Evolutionary conservation across 495 filamentous ascomycete genomes (phyloP).

Genomic region (Annulohypoxylon moriforme): DNA sequence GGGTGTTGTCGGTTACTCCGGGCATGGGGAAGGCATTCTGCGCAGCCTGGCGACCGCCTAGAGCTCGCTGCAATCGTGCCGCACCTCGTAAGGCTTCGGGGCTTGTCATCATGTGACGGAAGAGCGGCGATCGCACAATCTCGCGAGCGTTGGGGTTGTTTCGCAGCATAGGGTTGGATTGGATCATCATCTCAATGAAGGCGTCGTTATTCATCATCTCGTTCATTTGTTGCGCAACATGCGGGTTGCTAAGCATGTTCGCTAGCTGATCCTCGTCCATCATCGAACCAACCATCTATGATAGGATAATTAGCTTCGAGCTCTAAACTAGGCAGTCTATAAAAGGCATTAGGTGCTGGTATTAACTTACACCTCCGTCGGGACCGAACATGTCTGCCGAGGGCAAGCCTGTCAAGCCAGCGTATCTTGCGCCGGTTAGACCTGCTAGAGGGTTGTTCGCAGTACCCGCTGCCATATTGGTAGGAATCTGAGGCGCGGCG

Average conservation of each 20-base stretch:
- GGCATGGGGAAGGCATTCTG: conserved; percentile 82
- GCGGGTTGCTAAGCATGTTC: conserved; percentile 86
- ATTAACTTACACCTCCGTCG: conserved; percentile 88
- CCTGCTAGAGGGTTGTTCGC: conserved; percentile 91
- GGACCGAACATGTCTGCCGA: conserved; percentile 92
- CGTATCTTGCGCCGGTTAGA: conserved; percentile 93
- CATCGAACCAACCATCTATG: conserved; percentile 90
- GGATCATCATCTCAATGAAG: conserved; percentile 92
- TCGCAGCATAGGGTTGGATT: conserved; percentile 87
- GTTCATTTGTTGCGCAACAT: conserved; percentile 84
- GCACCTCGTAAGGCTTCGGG: conserved; percentile 84
- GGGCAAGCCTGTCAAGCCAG: conserved; percentile 89
- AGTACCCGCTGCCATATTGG: conserved; percentile 91
- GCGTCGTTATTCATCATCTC: conserved; percentile 94
- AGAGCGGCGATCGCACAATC: conserved; percentile 85
- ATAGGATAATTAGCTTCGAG: conserved; percentile 44
- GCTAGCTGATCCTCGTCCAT: conserved; percentile 79
- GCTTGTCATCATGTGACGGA: conserved; percentile 95
- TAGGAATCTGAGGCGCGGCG: conserved; percentile 73
- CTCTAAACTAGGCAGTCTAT: not conserved
- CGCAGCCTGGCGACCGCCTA: conserved; percentile 64
- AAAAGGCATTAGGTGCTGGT: not conserved
- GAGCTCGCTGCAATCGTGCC: conserved; percentile 77
- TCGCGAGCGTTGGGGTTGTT: conserved; percentile 84
- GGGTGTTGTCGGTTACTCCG: conserved; percentile 81